Conservation (phyloP, 192 early-diverging fungal genomes). For the Dimargaris verticillata region DNA sequence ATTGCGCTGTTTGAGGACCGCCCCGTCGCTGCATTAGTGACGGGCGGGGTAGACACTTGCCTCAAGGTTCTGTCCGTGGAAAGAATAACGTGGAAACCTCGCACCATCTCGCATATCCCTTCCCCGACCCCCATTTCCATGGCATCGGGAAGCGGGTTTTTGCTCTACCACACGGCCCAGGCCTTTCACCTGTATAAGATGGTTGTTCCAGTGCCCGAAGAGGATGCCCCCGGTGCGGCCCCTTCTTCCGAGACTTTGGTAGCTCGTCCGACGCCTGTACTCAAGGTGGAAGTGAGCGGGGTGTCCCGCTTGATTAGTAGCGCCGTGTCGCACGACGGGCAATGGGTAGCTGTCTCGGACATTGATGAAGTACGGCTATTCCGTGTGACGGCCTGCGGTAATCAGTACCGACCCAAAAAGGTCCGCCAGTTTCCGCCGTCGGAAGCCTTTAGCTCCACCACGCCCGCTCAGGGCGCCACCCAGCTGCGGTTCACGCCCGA, state of each 20-base stretch:
- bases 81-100: conserved; percentile 38
- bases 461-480: conserved; percentile 39
- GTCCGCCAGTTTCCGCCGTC: conserved; percentile 15
- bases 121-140: conserved; percentile 43
- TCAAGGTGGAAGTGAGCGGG: conserved; percentile 62
- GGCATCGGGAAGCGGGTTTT: conserved; percentile 41
- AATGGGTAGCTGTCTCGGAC: conserved; percentile 71
- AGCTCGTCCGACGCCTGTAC: conserved; percentile 40
- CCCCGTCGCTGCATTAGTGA: conserved; percentile 50
- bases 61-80: conserved; percentile 13
- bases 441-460: conserved; percentile 23
- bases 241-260: conserved; percentile 29
- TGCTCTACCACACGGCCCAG: conserved; percentile 48
- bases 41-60: conserved; percentile 63
- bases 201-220: conserved; percentile 18
- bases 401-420: too few species aligned
- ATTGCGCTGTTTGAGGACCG: conserved; percentile 58
- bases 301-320: conserved; percentile 49
- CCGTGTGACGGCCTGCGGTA: conserved; percentile 22
- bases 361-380: conserved; percentile 49
- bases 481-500: conserved; percentile 64
- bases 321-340: conserved; percentile 64
- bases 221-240: conserved; percentile 17
- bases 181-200: conserved; percentile 65
- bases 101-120: conserved; percentile 41